Conservation (phyloP, 2,329 filamentous ascomycete species). For the Aureobasidium sp. region DNA sequence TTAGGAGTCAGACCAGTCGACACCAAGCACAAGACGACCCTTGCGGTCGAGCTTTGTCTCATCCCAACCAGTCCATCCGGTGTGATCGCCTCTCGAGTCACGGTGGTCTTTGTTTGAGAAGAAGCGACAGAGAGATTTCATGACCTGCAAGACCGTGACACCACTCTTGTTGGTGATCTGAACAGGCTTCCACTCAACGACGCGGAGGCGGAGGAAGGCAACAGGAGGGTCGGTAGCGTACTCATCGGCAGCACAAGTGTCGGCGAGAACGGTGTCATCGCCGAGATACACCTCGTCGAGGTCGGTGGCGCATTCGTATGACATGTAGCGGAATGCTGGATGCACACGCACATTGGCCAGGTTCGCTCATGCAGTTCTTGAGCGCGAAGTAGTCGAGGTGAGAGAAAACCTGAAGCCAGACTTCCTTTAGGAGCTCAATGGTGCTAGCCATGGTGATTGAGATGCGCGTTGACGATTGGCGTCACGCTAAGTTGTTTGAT, state of each 20-base stretch:
- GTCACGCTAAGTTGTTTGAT: background rate
- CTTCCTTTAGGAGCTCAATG: background rate
- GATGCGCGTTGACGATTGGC: background rate
- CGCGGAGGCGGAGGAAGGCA: background rate
- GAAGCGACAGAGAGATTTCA: background rate
- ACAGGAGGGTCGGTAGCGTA: slow-evolving; percentile 1
- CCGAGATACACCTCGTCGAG: background rate
- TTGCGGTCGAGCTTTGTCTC: background rate
- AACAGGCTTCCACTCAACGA: background rate
- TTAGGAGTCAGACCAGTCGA: background rate
- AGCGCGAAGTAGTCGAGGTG: background rate
- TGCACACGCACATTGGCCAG: background rate
- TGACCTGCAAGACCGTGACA: slow-evolving; percentile 3
- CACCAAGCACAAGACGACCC: background rate
- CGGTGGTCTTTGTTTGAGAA: background rate
- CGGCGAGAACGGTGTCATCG: background rate
- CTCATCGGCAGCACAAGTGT: background rate
- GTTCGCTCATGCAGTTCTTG: background rate
- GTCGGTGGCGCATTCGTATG: background rate
- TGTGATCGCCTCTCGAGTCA: background rate
- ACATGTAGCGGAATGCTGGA: background rate
- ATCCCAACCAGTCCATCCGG: background rate
- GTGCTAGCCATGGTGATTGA: background rate
- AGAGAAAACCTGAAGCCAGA: background rate
- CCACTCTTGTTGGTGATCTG: background rate